phyloP scores from a whole-genome alignment of 148 eudicot species.

The Dysphania ambrosioides region DNA sequence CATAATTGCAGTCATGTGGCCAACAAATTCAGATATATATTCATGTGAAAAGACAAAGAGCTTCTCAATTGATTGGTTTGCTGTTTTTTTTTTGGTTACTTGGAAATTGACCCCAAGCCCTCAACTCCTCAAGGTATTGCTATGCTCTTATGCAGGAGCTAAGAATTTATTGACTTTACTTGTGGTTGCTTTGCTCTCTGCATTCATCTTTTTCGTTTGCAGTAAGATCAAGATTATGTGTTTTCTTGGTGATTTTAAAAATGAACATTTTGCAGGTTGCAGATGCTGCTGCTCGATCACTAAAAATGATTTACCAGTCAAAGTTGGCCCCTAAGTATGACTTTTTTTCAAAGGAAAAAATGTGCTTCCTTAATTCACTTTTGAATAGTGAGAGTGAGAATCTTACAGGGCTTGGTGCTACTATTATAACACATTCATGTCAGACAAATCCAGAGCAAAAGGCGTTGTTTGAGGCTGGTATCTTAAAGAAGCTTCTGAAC shows the following conservation, averaged over 20 bases:
- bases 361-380: conserved; percentile 65
- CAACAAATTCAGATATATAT: background rate
- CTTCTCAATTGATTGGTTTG: background rate
- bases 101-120: conserved; percentile 13
- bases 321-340: conserved; percentile 85
- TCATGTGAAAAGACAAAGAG: background rate
- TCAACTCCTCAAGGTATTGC: background rate
- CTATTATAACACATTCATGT: conserved; percentile 87
- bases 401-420: conserved; percentile 89
- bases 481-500: conserved; percentile 55
- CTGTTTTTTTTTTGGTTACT: too few species aligned
- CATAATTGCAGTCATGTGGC: background rate
- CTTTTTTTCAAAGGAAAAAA: conserved; percentile 54
- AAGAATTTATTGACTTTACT: background rate
- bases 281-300: conserved; percentile 92
- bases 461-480: conserved; percentile 71
- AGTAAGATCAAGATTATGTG: background rate
- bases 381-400: conserved; percentile 79
- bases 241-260: background rate
- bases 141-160: background rate
- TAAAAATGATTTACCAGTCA: conserved; percentile 88
- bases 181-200: conserved; percentile 3
- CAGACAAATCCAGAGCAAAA: conserved; percentile 63
- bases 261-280: conserved; percentile 54
- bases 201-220: background rate